Base-by-base conservation (phyloP, 2,329 filamentous ascomycete species). In the Paraphaeosphaeria sporulosa region DNA sequence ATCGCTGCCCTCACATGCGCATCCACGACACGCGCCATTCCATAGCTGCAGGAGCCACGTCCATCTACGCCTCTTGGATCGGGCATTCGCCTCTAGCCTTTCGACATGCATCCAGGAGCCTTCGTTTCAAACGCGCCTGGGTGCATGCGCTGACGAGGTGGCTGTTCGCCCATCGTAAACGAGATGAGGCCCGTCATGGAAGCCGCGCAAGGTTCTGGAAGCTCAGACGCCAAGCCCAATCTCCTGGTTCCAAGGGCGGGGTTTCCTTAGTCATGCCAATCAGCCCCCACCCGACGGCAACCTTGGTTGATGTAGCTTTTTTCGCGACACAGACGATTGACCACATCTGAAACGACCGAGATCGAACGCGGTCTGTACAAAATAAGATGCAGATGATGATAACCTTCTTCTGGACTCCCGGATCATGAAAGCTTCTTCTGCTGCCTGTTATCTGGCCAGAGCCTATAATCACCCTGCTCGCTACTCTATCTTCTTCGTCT, bases 1-100 rank as follows among this genome's bases (percentile, higher is more conserved):
- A 69, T 68, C 63, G 64, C 61, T 52, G 55, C 38, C 60, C 52
- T 54, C 55, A 58, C 60, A 62, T 61, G 62, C 60, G 61, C 62
- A 55, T 58, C 32, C 49, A 43, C 60, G 59, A 64, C 58, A 62
- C 60, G 63, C 64, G 64, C 68, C 65, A 64, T 58, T 56, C 51
- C 48, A 55, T 64, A 63, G 65, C 61, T 62, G 64, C 66, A 68
- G 63, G 57, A 42, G 15, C 44, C 32, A 49, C 58, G 52, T 57
- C 60, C 57, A 62, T 58, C 50, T 59, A 59, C 57, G 23, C 36
- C 51, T 49, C 46, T 13, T 44, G 27, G 21, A 34, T 25, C 32
- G 25, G 23, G 17, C 30, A 4, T 32, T 49, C 12, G 2, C 19
- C 10, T 19, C 44, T 49, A 19, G 6, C 6, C 32, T 25, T 15